Evolutionary conservation across 2,329 filamentous ascomycete genomes (phyloP), one percentile per base, ranked within the genome.

Genomic region (Reticulascus tulasneorum): DNA sequence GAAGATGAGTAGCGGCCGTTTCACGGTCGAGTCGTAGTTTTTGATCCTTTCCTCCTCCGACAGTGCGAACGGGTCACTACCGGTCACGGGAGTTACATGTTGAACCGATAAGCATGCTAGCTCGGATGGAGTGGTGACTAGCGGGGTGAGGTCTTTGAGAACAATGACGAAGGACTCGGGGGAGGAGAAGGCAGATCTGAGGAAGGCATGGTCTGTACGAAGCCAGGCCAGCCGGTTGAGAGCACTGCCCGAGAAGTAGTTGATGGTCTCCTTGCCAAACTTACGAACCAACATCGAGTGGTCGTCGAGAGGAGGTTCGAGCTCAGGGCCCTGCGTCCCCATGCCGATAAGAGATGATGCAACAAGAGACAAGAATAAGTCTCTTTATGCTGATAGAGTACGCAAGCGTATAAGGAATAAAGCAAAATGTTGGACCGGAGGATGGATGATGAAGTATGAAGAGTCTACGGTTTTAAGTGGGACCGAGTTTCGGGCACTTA

Each of bases 151-250:
- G 51, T 86, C 63, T 56, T 89, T 82, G 59, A 95, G 77, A 29
- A 91, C 75, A 30, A 98, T 61, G 64, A 96, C 94, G 20, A 69
- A 68, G 9, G 86, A 73, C 9, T 70, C 69, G 0, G 82, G 76
- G 56, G 84, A 79, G 13, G 67, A 66, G 45, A 87, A 77, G 5
- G 86, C 86, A 18, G 70, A 63, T 21, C 72, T 72, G 34, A 93
- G 73, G 56, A 91, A 93, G n/a, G 58, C 56, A 47, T 81, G 69
- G 59, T 91, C 82, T 28, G 70, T 63, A 29, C 86, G 81, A 18
- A 93, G 69, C 62, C 91, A 93, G 12, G 84, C 86, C 29, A 90
- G 75, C 29, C 86, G 80, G 66, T 93, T 91, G 38, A 91, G 63
- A 7, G 82, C 84, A 36, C 77, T 83, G 48, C 86, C 84, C 32